Evolutionary conservation across 495 filamentous ascomycete species (phyloP), one percentile per base, ranked within the genome.

Genomic region (Podospora australis): DNA sequence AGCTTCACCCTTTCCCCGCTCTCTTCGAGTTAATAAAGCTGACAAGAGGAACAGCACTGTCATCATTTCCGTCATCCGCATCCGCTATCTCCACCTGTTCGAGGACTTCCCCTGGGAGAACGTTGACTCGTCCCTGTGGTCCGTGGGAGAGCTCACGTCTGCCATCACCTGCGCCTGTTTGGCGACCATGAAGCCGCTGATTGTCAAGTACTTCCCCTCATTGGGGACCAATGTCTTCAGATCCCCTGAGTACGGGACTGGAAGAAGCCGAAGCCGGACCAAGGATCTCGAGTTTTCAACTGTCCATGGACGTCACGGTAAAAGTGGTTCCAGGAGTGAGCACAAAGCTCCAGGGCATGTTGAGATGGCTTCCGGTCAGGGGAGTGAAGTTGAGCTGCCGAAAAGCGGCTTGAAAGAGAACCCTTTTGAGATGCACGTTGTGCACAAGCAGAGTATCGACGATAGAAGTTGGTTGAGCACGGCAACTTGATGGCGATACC

Each of bases 151-250:
- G 62, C 69, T 73, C 42, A 73, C 69, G 49, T 70, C 69, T 1
- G 79, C 70, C 44, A 72, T 79, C 35, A 74, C 76, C 52, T 78
- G 72, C 55, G 69, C 71, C 52, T 74, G 64, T 46, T 68, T 79
- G 25, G 70, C 76, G 24, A 71, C 68, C 39, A 65, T 73, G 2
- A 65, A 70, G 6, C 70, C 74, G 4, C 60, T 79, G 14, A 38
- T 78, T 21, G 58, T 61, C 11, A 58, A 58, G 11, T 57, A 72
- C 43, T 46, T 65, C 25, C 62, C 62, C 14, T 19, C 24, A 23
- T 44, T 62, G 9, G 25, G 8, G n/a, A 26, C 22, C 2, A 10
- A 10, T 17, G 29, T 23, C 38, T 21, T 21, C 20, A 11, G 29
- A n/a, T 20, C 23, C 2, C 30, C 19, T 4, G 20, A 6, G 14